Evolutionary conservation across 768 basidiomycete genomes (phyloP).

Genomic region (Filobasidium wieringae): DNA sequence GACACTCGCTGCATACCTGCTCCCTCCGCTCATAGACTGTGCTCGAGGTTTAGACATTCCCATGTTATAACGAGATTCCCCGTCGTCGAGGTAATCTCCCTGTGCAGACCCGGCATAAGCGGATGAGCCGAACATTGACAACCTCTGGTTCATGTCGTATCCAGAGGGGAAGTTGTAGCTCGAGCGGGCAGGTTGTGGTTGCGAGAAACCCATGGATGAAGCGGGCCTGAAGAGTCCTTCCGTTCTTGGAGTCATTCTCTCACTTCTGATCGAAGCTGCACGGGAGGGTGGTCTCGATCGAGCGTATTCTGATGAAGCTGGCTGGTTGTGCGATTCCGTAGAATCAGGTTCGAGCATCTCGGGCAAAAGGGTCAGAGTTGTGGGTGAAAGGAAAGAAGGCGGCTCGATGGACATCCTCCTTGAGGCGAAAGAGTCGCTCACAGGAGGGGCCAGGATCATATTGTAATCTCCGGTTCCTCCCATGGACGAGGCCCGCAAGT

Average conservation of each 20-base stretch:
- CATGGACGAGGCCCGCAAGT: background rate
- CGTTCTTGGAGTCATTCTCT: slow-evolving; percentile 3
- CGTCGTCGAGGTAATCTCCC: slow-evolving; percentile 4
- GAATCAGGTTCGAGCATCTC: slow-evolving; percentile 27
- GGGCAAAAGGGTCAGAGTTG: slow-evolving; percentile 30
- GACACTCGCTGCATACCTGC: background rate
- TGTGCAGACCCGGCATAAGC: background rate
- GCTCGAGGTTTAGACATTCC: background rate
- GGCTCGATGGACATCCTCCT: slow-evolving; percentile 17
- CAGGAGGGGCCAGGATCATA: background rate
- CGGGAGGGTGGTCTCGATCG: slow-evolving; percentile 14
- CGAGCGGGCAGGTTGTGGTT: slow-evolving; percentile 1
- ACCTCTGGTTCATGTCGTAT: slow-evolving; percentile 8
- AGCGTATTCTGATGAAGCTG: slow-evolving; percentile 1
- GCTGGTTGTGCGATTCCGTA: background rate
- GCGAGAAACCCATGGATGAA: slow-evolving; percentile 10
- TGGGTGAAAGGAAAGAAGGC: slow-evolving; percentile 16
- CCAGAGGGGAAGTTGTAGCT: slow-evolving; percentile 8
- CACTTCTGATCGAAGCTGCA: slow-evolving; percentile 11
- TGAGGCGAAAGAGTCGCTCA: background rate
- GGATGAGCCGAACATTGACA: background rate
- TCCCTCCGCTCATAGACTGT: background rate
- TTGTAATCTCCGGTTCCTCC: too few species aligned
- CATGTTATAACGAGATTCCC: background rate
- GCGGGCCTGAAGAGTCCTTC: slow-evolving; percentile 4